Percentiles rank a stretch among this genome's conserved stretches.
These are phyloP conservation scores for Fusarium haematococcum DNA, from an alignment of 2,329 filamentous ascomycete genomes.

Conservation along the genomic window DNA sequence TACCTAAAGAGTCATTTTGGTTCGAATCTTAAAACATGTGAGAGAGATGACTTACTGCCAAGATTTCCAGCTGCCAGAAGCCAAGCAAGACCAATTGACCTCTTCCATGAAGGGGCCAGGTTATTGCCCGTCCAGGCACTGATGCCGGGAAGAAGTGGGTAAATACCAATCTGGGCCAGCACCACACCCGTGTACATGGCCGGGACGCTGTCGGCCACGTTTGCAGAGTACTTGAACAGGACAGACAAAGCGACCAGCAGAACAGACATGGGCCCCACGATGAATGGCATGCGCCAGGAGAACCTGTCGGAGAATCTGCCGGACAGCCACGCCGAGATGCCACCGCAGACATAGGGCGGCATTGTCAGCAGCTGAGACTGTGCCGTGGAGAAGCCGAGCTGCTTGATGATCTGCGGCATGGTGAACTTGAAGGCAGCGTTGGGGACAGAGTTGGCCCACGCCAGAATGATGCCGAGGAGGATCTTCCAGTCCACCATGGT, in stretches of 20 bases:
- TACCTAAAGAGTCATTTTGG: conserved; percentile 1
- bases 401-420: conserved; percentile 52
- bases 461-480: conserved; percentile 46
- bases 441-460: conserved; percentile 45
- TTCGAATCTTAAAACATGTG: too few species aligned
- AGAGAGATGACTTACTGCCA: conserved; percentile 28
- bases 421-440: conserved; percentile 44
- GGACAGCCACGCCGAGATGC: conserved; percentile 42
- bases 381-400: conserved; percentile 52
- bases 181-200: conserved; percentile 26
- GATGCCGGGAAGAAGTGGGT: conserved; percentile 46
- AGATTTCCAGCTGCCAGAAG: conserved; percentile 38
- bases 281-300: conserved; percentile 54
- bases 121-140: conserved; percentile 43
- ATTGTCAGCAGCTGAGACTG: conserved; percentile 46
- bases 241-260: conserved; percentile 49
- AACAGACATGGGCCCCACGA: conserved; percentile 46
- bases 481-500: conserved; percentile 58
- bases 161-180: conserved; percentile 42
- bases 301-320: conserved; percentile 50
- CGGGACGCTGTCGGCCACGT: conserved; percentile 52
- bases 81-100: conserved; percentile 41
- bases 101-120: conserved; percentile 38
- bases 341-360: conserved; percentile 51
- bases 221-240: conserved; percentile 48